Evolutionary conservation across 169 alveolate species (phyloP).

Genomic region (Plasmodium malariae): DNA sequence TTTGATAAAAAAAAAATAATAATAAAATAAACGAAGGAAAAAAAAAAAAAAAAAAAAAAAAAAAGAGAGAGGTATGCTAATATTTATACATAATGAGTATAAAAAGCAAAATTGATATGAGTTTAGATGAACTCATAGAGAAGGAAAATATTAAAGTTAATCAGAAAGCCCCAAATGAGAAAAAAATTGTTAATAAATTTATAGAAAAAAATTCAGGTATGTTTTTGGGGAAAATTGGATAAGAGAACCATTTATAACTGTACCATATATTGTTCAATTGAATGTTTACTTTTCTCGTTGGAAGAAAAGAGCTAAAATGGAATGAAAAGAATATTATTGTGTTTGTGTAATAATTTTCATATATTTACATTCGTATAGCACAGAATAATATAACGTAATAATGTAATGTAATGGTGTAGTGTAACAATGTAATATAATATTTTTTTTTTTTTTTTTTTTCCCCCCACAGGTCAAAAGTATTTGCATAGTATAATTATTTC

Average conservation of each 20-base stretch:
- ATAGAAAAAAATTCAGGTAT: constrained; percentile 58
- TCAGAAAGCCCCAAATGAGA: constrained; percentile 25
- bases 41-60: constrained; percentile 3
- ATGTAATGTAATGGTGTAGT: no score
- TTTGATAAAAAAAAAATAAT: constrained; percentile 14
- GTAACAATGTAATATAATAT: background rate
- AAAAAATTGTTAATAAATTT: constrained; percentile 41
- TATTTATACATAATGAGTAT: constrained; percentile 56
- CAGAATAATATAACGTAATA: no score
- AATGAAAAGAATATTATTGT: no score
- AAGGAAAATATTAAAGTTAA: constrained; percentile 53
- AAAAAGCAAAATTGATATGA: constrained; percentile 62
- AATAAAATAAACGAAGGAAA: background rate
- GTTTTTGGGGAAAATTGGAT: no score
- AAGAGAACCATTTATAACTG: no score
- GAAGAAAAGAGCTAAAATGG: no score
- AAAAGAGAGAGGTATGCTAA: constrained; percentile 9
- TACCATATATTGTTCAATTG: no score
- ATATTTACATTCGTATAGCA: no score
- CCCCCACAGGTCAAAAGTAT: constrained; percentile 28
- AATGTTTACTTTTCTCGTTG: no score
- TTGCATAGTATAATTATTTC: constrained; percentile 54
- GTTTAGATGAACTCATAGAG: constrained; percentile 76
- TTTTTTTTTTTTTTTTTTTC: background rate
- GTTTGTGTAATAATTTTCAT: no score